Evolutionary conservation across 805 yeast species (phyloP), one percentile per base, ranked within the genome.

Genomic region (Pichia phayaonensis): DNA sequence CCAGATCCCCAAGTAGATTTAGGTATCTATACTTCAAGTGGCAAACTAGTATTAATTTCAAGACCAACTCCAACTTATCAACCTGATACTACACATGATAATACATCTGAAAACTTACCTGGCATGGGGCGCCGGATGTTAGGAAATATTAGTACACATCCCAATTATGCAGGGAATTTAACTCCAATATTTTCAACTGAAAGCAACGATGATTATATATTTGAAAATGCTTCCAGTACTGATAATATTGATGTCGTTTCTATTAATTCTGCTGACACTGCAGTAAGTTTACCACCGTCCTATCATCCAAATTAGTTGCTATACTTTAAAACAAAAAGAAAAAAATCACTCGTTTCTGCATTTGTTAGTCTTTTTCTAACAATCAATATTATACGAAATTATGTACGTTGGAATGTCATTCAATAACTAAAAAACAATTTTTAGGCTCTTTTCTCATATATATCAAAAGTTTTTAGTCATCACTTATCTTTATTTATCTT

Each of bases 1-100:
- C 81, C 89, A 0, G 81, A 81, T 54, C 87, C 82, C 26, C 73
- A 77, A 45, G 65, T 63, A 41, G 96, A 89, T 62, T 77, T 84
- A 62, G 96, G 94, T 0, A 83, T 77, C 62, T 87, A 85, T 59
- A 92, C 86, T 62, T 68, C 67, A 29, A 63, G 72, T 34, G 96
- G 89, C 31, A 70, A 62, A 48, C 75, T 75, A 56, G 56, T 65
- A 21, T 24, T 34, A 12, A n/a, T 44, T 8, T n/a, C 22, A 24
- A 34, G 21, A 36, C 46, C 46, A 1, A 7, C 23, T 22, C 40
- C 40, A 15, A 16, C 41, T 10, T 8, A 34, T 18, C 12, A 26
- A 24, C 29, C 18, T 2, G 20, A 23, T 22, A 10, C 5, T 23
- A 20, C 7, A 22, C 12, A 16, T 15, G 23, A n/a, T 42, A 12